Conservation (phyloP, 2,329 filamentous ascomycete species). For the Sarocladiaceae sp. region DNA sequence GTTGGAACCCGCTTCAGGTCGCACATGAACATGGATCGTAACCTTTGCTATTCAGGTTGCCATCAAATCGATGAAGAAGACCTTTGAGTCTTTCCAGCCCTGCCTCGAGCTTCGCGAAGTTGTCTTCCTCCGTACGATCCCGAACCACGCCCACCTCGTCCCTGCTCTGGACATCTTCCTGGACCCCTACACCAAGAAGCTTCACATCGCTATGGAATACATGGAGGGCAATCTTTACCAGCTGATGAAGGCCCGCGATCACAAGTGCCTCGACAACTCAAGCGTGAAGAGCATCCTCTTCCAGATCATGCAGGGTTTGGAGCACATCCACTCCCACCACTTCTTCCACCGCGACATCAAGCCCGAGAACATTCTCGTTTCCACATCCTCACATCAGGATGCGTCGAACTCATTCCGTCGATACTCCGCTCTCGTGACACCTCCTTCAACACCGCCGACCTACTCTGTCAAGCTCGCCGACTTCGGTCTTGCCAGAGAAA, state of each 20-base stretch:
- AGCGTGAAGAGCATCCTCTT: conserved; percentile 98
- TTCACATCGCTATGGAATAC: conserved; percentile 98
- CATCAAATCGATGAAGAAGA: conserved; percentile 99
- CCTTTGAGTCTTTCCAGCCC: conserved; percentile 84
- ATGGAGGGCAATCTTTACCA: conserved; percentile 99
- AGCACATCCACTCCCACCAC: conserved; percentile 94
- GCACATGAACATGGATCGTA: conserved; percentile 13
- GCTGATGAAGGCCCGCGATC: conserved; percentile 96
- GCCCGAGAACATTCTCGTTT: conserved; percentile 96
- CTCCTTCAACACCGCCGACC: conserved; percentile 85
- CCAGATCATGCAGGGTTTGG: conserved; percentile 92
- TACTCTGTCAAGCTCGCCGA: conserved; percentile 99
- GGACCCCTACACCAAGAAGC: conserved; percentile 90
- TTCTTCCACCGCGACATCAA: conserved; percentile 99
- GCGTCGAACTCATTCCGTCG: conserved; percentile 80
- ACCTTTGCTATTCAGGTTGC: conserved; percentile 62
- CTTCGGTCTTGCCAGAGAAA: conserved; percentile 95
- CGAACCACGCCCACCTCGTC: conserved; percentile 86
- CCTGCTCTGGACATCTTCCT: conserved; percentile 97
- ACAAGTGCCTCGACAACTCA: conserved; percentile 83
- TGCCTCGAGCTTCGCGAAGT: conserved; percentile 95
- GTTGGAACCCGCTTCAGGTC: conserved; percentile 26
- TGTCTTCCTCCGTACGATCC: conserved; percentile 88
- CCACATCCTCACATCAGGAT: conserved; percentile 81
- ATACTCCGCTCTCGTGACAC: conserved; percentile 90